Evolutionary conservation across 306 rosid species (phyloP).

Genomic region (Argentina anserina): DNA sequence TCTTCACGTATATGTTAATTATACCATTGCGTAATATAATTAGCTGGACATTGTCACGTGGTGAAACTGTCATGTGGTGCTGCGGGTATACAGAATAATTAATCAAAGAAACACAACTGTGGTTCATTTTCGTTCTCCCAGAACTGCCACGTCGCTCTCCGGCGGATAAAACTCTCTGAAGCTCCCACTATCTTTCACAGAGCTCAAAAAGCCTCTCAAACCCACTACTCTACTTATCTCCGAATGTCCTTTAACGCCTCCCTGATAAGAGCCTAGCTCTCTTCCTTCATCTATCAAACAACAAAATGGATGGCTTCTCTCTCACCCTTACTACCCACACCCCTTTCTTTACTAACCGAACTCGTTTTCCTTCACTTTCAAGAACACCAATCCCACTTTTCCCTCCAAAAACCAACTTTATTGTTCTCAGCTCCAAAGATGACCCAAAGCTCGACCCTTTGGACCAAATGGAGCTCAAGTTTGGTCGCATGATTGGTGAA

Average conservation of each 20-base stretch:
- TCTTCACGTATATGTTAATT: too few relatives aligned
- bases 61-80: too few relatives aligned
- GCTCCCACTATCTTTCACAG: neutral
- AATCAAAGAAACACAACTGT: neutral
- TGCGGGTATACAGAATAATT: too few relatives aligned
- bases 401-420: constrained; percentile 33
- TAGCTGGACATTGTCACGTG: too few relatives aligned
- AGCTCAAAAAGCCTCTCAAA: constrained; percentile 4
- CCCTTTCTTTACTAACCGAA: constrained; percentile 29
- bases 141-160: constrained; percentile 16
- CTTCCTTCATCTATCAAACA: neutral
- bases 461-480: constrained; percentile 88
- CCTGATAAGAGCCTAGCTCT: constrained; percentile 15
- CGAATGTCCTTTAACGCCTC: neutral
- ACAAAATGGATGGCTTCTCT: constrained; percentile 60
- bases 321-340: constrained; percentile 31
- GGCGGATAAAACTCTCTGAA: neutral
- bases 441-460: constrained; percentile 52
- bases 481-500: constrained; percentile 86
- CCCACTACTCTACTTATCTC: neutral
- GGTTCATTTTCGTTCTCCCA: constrained; percentile 1
- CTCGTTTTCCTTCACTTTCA: constrained; percentile 34
- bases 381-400: constrained; percentile 20
- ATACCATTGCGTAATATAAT: too few relatives aligned
- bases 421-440: constrained; percentile 50